phyloP scores from a whole-genome alignment of 2,329 filamentous ascomycete genomes.

The Verticillium isaacii region DNA sequence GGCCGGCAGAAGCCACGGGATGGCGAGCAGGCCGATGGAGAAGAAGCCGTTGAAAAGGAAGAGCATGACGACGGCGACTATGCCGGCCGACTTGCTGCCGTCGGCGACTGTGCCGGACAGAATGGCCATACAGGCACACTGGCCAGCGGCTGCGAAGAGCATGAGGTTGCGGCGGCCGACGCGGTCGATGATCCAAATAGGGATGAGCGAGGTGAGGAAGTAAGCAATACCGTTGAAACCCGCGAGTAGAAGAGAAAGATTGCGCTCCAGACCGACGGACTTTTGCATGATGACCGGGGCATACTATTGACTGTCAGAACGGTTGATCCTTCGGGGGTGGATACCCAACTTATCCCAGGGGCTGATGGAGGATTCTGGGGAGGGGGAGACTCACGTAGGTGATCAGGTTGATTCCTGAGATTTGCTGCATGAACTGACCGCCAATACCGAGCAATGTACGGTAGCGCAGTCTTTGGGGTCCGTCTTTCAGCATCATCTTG shows the following conservation, averaged over 20 bases:
- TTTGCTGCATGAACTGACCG: conserved; percentile 39
- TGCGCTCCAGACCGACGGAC: conserved; percentile 35
- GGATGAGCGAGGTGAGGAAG: conserved; percentile 24
- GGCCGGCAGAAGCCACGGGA: conserved; percentile 34
- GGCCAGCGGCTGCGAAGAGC: conserved; percentile 38
- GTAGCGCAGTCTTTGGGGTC: conserved; percentile 33
- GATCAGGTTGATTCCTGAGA: conserved; percentile 28
- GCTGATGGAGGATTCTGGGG: conserved; percentile 22
- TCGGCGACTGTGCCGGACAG: conserved; percentile 37
- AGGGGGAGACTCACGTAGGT: conserved; percentile 32
- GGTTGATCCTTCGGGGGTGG: not conserved
- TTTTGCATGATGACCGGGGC: conserved; percentile 39
- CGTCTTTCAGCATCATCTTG: conserved; percentile 33
- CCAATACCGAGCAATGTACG: conserved; percentile 34
- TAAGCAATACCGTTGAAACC: conserved; percentile 43
- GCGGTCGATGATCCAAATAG: conserved; percentile 28
- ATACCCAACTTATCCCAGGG: too few species aligned
- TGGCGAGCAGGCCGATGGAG: conserved; percentile 32
- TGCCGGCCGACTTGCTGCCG: conserved; percentile 29
- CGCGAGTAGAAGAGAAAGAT: conserved; percentile 44
- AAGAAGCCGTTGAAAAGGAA: conserved; percentile 39
- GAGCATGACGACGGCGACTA: conserved; percentile 38
- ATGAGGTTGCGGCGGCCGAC: conserved; percentile 55
- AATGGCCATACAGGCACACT: conserved; percentile 38
- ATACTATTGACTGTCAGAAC: conserved; percentile 16